Conservation (phyloP, 2,329 filamentous ascomycete species). For the Ceratocystis colombiana region DNA sequence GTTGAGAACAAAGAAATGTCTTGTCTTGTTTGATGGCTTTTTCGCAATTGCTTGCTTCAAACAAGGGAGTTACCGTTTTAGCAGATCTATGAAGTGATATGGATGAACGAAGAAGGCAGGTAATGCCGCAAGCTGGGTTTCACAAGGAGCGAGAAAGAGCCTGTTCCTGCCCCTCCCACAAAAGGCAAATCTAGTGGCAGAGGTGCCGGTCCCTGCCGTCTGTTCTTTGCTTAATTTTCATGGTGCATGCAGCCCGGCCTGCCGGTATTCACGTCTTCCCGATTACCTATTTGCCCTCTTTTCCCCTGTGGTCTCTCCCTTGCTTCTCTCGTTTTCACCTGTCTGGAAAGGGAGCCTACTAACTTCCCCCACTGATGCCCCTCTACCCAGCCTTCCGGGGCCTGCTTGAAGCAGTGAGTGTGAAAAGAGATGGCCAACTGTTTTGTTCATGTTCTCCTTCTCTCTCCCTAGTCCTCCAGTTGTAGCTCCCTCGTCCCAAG, state of each 20-base stretch:
- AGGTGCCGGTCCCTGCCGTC: not conserved
- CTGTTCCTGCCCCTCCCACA: not conserved
- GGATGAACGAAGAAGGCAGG: not conserved
- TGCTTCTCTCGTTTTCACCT: not conserved
- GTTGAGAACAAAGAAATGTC: not conserved
- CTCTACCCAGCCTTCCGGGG: not conserved
- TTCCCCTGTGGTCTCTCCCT: not conserved
- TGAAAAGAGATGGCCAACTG: not conserved
- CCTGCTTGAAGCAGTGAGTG: not conserved
- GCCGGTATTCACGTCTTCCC: too few relatives aligned
- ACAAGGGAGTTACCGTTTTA: not conserved
- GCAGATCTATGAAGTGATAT: not conserved
- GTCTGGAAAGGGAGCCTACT: not conserved
- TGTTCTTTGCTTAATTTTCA: not conserved
- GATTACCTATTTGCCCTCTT: not conserved
- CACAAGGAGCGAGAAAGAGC: not conserved
- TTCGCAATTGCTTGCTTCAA: not conserved
- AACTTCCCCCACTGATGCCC: not conserved
- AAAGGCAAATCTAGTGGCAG: not conserved
- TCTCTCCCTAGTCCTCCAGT: not conserved
- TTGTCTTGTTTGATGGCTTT: constrained; percentile 6
- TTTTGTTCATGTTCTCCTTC: not conserved
- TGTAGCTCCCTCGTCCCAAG: not conserved
- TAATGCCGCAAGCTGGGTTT: not conserved
- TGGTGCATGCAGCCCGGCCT: too few relatives aligned